Conservation (phyloP, 371 early-diverging fungal genomes). For the Lichtheimia corymbifera region DNA sequence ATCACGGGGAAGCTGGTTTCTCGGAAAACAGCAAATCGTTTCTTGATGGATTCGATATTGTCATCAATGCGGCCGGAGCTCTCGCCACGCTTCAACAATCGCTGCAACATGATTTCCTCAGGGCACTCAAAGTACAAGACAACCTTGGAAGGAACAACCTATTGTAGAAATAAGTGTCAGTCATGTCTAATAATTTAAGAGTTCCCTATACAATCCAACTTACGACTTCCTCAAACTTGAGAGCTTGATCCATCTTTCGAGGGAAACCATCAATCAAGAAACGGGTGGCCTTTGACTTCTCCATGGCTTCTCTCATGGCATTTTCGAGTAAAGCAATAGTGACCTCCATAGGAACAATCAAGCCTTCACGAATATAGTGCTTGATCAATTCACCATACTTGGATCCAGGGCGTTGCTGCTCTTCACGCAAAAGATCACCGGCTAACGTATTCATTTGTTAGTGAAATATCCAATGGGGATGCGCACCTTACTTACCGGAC, state of each 20-base stretch:
- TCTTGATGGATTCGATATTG: conserved; percentile 93
- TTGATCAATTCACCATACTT: conserved; percentile 90
- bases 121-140: conserved; percentile 94
- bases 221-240: conserved; percentile 86
- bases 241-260: conserved; percentile 92
- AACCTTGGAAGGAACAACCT: conserved; percentile 61
- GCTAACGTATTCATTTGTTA: conserved; percentile 41
- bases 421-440: conserved; percentile 94
- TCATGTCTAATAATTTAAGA: too few species aligned
- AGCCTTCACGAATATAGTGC: conserved; percentile 88
- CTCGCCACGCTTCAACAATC: conserved; percentile 89
- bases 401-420: conserved; percentile 83
- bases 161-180: too few species aligned
- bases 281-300: conserved; percentile 47
- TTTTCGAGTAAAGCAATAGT: conserved; percentile 88
- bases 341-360: conserved; percentile 94
- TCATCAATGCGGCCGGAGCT: conserved; percentile 95
- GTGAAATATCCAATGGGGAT: neutral
- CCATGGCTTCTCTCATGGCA: conserved; percentile 78
- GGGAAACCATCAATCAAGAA: conserved; percentile 98
- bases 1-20: conserved; percentile 92
- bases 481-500: conserved; percentile 40
- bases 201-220: neutral
- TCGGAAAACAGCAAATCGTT: conserved; percentile 86
- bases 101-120: conserved; percentile 84